Conservation (phyloP, 1,139 yeast species). For the Diutina sp. region DNA sequence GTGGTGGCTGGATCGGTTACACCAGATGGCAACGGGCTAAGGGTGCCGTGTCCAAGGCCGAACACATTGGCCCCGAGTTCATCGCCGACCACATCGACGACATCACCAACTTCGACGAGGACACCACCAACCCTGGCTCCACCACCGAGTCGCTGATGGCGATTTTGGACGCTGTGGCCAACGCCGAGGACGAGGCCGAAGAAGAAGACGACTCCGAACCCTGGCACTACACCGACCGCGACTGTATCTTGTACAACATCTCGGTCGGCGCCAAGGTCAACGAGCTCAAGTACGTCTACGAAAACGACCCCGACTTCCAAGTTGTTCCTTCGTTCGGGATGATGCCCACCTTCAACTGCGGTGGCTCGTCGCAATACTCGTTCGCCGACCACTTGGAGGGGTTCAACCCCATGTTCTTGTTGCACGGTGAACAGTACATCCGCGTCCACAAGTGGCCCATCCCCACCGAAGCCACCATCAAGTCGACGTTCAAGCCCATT, state of each 20-base stretch:
- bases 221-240: slow-evolving; percentile 28
- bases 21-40: slow-evolving; percentile 93
- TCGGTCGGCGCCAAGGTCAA: slow-evolving; percentile 78
- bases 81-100: slow-evolving; percentile 55
- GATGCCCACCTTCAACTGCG: slow-evolving; percentile 50
- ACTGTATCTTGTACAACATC: slow-evolving; percentile 74
- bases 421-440: slow-evolving; percentile 93
- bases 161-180: slow-evolving; percentile 54
- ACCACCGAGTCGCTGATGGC: slow-evolving; percentile 74
- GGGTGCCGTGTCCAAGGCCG: slow-evolving; percentile 52
- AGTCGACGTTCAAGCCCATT: slow-evolving; percentile 53
- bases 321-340: slow-evolving; percentile 92
- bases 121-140: slow-evolving; percentile 46
- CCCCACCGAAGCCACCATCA: slow-evolving; percentile 56
- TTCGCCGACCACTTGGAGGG: slow-evolving; percentile 53
- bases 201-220: slow-evolving; percentile 28
- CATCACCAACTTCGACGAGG: slow-evolving; percentile 51
- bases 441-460: slow-evolving; percentile 70
- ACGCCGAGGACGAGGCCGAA: slow-evolving; percentile 15
- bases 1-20: slow-evolving; percentile 91
- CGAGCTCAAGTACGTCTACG: slow-evolving; percentile 74
- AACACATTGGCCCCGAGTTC: slow-evolving; percentile 53
- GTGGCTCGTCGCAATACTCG: slow-evolving; percentile 34
- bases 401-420: slow-evolving; percentile 78
- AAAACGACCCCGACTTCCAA: slow-evolving; percentile 66